phyloP scores from a whole-genome alignment of 805 yeast species.

The Grigorovia humatica region DNA sequence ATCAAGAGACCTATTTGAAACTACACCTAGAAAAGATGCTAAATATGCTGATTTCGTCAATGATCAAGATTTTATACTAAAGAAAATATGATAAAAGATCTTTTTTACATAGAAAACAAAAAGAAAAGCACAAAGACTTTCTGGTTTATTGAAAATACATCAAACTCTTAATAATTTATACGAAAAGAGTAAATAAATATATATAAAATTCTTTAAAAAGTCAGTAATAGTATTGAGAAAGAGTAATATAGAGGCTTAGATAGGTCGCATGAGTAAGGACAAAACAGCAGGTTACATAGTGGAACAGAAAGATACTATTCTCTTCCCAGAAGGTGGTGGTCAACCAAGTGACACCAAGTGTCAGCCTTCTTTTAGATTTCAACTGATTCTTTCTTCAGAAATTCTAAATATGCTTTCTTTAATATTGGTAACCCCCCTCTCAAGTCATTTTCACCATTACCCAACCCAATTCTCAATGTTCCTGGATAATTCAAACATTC shows the following conservation, averaged over 20 bases:
- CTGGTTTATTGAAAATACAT: no score
- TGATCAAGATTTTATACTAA: constrained; percentile 7
- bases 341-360: constrained; percentile 68
- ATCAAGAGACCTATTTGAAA: constrained; percentile 34
- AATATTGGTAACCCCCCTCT: constrained; percentile 27
- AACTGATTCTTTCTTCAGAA: neutral
- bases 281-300: constrained; percentile 39
- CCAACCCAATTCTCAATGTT: constrained; percentile 40
- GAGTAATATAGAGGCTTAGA: no score
- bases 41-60: neutral
- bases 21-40: neutral
- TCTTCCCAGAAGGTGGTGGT: constrained; percentile 94
- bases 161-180: no score
- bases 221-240: no score
- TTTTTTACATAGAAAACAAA: constrained; percentile 4
- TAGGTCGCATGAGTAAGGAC: no score
- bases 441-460: constrained; percentile 32
- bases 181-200: no score
- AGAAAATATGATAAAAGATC: neutral
- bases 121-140: neutral
- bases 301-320: constrained; percentile 64
- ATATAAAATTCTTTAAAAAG: no score
- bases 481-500: constrained; percentile 37
- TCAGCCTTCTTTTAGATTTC: no score
- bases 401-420: constrained; percentile 7